Percentiles rank a stretch among this genome's conserved stretches.
Evolutionary conservation across 352 stramenopile species (phyloP).

Genomic region (Phytophthora pinifolia): DNA sequence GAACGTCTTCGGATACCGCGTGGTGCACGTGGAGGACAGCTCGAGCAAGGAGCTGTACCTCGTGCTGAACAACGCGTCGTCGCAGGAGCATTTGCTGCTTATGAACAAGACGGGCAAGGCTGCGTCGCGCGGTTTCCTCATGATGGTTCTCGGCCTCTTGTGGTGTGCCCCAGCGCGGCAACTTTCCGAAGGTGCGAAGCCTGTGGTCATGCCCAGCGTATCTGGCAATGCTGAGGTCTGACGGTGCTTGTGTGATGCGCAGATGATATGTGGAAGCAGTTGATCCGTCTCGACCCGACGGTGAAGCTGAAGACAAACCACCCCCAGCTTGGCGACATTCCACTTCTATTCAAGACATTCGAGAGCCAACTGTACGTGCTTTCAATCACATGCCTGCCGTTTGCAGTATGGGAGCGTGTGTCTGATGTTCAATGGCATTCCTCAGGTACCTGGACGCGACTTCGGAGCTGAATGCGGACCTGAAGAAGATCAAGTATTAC

Average conservation of each 20-base stretch:
- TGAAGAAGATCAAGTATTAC: slow-evolving; percentile 81
- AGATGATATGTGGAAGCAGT: slow-evolving; percentile 84
- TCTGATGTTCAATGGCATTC: background rate
- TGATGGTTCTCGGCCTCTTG: slow-evolving; percentile 81
- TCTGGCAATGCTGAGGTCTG: slow-evolving; percentile 2
- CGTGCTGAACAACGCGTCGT: slow-evolving; percentile 69
- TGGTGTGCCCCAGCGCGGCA: slow-evolving; percentile 69
- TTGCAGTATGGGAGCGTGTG: background rate
- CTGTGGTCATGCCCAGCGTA: background rate
- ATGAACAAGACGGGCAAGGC: slow-evolving; percentile 79
- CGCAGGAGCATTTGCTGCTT: slow-evolving; percentile 70
- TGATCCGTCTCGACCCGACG: slow-evolving; percentile 57
- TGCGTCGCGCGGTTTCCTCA: slow-evolving; percentile 64
- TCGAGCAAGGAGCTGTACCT: slow-evolving; percentile 73
- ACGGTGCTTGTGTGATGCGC: slow-evolving; percentile 1
- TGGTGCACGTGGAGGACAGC: slow-evolving; percentile 70
- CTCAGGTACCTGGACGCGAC: slow-evolving; percentile 65
- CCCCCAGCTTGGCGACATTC: slow-evolving; percentile 67
- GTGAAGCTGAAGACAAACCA: slow-evolving; percentile 68
- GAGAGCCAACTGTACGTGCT: slow-evolving; percentile 69
- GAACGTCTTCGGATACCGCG: slow-evolving; percentile 72
- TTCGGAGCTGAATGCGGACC: slow-evolving; percentile 71
- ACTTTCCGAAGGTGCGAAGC: slow-evolving; percentile 80
- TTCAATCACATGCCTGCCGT: too few species aligned
- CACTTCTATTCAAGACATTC: slow-evolving; percentile 74